Percentiles rank a stretch among this genome's conserved stretches.
Conservation (phyloP, 768 basidiomycete species). For the Tulasnella sp. region DNA sequence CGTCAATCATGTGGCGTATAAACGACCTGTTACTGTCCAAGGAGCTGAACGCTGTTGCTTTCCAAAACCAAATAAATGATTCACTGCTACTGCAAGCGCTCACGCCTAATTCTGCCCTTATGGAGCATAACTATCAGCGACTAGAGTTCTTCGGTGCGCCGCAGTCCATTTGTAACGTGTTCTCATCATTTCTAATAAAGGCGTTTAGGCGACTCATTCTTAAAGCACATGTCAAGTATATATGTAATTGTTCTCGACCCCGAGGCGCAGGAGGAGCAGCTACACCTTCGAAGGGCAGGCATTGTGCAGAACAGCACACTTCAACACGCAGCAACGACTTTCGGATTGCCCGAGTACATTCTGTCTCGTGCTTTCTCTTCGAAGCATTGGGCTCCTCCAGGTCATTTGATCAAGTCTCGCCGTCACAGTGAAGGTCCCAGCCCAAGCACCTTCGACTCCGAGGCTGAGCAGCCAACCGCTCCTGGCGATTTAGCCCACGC, state of each 20-base stretch:
- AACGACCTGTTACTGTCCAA: conserved; percentile 69
- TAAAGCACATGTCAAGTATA: conserved; percentile 69
- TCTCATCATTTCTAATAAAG: not conserved
- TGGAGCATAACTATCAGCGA: conserved; percentile 74
- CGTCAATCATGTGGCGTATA: conserved; percentile 63
- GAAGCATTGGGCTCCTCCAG: conserved; percentile 55
- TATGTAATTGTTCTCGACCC: conserved; percentile 69
- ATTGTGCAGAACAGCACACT: conserved; percentile 71
- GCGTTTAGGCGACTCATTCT: conserved; percentile 62
- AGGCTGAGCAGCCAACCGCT: too few relatives aligned
- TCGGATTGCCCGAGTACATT: conserved; percentile 63
- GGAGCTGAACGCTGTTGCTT: conserved; percentile 64
- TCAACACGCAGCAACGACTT: conserved; percentile 45
- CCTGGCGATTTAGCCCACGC: not conserved
- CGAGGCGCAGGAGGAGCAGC: conserved; percentile 51
- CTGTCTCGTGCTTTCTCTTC: conserved; percentile 61
- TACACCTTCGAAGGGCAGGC: conserved; percentile 58
- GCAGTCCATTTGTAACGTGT: not conserved
- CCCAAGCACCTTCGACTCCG: not conserved
- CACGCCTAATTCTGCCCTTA: conserved; percentile 58
- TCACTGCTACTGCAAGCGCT: conserved; percentile 56
- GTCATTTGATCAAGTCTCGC: not conserved
- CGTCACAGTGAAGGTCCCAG: not conserved
- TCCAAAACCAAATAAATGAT: conserved; percentile 56
- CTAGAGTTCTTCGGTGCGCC: conserved; percentile 67